Evolutionary conservation across 805 yeast genomes (phyloP), one percentile per base, ranked within the genome.

Genomic region (Ogataea angusta): DNA sequence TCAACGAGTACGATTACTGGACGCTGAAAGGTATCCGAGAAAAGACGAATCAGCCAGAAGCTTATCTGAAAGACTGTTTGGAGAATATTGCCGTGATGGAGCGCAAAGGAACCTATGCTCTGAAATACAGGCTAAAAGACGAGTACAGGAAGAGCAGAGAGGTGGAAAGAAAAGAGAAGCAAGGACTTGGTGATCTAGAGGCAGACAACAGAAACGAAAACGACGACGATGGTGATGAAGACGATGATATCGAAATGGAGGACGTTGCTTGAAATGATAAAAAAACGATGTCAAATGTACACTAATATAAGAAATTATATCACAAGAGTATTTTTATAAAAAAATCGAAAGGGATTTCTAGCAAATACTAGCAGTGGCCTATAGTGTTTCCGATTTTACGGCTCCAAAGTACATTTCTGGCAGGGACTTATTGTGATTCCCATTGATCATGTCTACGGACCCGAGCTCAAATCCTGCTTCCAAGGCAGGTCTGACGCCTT

Each of bases 1-100:
- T 93, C 64, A 96, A 89, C 63, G 95, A 90, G 61, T 88, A 85
- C 62, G 97, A 91, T 59, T 93, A 90, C 64, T 93, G 99, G 99
- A 81, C 93, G 9, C 73, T 93, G 73, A 89, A 89, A 64, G 96
- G 96, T 28, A 70, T 93, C 47, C 84, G 88, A 57, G 99, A 93
- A 60, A 77, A 95, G 52, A 89, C 97, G 2, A 82, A 83, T 55
- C 99, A 93, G 69, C 99, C 99, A 2, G 99, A 93, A 60, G 82
- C 82, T 15, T 95, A 86, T 61, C 70, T 93, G 48, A 88, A 90
- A 59, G 96, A 90, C 59, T 85, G 93, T 43, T 69, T 93, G 35
- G 99, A 91, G 46, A 78, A 84, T 34, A 87, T 93, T 56, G 98
- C 98, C 1, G 75, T 78, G 23, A 73, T 93, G 57, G 90, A 86